These are phyloP conservation scores for Aaosphaeria arxii DNA, from an alignment of 2,329 filamentous ascomycete genomes.

Conservation along the genomic window DNA sequence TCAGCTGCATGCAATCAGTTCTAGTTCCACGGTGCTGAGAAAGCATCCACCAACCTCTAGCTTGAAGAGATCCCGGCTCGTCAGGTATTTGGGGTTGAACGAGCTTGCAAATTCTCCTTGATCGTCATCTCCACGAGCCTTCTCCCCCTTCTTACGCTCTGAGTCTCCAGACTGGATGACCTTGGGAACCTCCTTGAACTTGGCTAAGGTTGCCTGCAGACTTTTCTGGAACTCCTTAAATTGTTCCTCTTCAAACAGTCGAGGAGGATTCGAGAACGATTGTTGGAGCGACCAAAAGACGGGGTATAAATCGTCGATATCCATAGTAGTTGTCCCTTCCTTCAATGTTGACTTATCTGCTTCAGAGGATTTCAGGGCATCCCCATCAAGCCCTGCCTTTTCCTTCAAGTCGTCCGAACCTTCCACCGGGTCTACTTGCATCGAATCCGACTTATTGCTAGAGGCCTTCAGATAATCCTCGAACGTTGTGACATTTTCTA, in stretches of 20 bases:
- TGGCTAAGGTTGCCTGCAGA: slow-evolving; percentile 62
- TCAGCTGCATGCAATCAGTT: slow-evolving; percentile 58
- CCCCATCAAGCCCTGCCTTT: slow-evolving; percentile 35
- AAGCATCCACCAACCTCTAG: slow-evolving; percentile 64
- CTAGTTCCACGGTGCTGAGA: slow-evolving; percentile 15
- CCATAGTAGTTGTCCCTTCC: slow-evolving; percentile 49
- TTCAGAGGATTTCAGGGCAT: slow-evolving; percentile 18
- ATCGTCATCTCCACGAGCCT: slow-evolving; percentile 48
- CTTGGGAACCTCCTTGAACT: slow-evolving; percentile 69
- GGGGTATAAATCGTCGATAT: slow-evolving; percentile 76
- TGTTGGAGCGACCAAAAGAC: slow-evolving; percentile 93
- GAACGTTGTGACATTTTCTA: slow-evolving; percentile 87
- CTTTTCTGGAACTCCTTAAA: slow-evolving; percentile 65
- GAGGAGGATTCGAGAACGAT: slow-evolving; percentile 85
- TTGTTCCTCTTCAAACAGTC: slow-evolving; percentile 68
- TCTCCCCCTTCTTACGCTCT: slow-evolving; percentile 58
- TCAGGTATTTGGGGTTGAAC: slow-evolving; percentile 98
- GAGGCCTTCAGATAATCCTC: slow-evolving; percentile 54
- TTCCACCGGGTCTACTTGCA: slow-evolving; percentile 62
- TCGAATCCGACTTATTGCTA: slow-evolving; percentile 49
- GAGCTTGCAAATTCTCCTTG: slow-evolving; percentile 64
- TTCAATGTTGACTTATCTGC: slow-evolving; percentile 45
- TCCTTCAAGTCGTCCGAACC: slow-evolving; percentile 22
- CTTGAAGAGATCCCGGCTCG: slow-evolving; percentile 93
- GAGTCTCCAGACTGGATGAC: slow-evolving; percentile 67